Evolutionary conservation across 2,329 filamentous ascomycete species (phyloP).

Genomic region (Fusarium annulatum): DNA sequence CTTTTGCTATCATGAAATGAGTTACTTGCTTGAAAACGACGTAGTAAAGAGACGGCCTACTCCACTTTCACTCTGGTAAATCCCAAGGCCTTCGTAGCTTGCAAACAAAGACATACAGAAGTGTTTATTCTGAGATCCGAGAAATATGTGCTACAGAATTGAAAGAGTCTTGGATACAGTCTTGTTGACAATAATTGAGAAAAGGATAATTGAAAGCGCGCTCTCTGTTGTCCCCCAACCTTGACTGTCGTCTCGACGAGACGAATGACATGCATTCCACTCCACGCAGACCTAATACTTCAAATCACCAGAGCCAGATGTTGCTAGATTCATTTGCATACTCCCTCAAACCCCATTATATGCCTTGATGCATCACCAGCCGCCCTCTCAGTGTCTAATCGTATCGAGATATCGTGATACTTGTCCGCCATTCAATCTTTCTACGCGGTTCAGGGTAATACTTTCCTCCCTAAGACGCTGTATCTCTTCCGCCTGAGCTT

Average conservation of each 20-base stretch:
- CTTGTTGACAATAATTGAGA: neutral
- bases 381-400: too few species aligned
- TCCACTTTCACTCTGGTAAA: neutral
- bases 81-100: neutral
- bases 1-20: neutral
- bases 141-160: neutral
- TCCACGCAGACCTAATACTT: too few species aligned
- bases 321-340: too few species aligned
- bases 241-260: too few species aligned
- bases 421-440: neutral
- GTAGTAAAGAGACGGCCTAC: neutral
- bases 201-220: neutral
- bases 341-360: too few species aligned
- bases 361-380: too few species aligned
- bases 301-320: too few species aligned
- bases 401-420: rapidly evolving
- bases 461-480: neutral
- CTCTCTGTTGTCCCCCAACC: neutral
- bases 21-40: neutral
- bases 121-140: neutral
- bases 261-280: too few species aligned
- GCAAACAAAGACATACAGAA: neutral
- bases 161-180: neutral
- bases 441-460: rapidly evolving
- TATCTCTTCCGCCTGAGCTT: neutral